These are phyloP conservation scores for Fusarium sp. DNA, from an alignment of 2,329 filamentous ascomycete species.

Conservation along the genomic window DNA sequence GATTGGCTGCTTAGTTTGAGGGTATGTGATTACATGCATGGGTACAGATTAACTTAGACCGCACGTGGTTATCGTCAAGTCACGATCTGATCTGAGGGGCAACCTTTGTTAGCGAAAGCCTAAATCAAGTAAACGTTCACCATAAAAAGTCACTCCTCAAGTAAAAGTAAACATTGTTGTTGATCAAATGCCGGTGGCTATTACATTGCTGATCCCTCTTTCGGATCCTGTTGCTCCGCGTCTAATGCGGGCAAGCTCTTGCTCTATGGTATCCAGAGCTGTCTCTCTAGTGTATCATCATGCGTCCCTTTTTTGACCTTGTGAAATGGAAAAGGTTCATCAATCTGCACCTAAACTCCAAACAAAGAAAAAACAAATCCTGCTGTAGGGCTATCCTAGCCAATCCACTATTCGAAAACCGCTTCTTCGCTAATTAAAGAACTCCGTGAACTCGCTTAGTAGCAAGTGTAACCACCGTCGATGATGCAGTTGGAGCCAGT, in stretches of 20 bases:
- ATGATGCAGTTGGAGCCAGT: conserved; percentile 79
- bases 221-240: conserved; percentile 19
- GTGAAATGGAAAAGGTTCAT: conserved; percentile 11
- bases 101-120: conserved; percentile 20
- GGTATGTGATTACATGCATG: conserved; percentile 32
- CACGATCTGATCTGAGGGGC: conserved; percentile 16
- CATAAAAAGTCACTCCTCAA: not conserved
- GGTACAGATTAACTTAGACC: conserved; percentile 1
- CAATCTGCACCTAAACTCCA: conserved; percentile 34
- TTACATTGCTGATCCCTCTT: conserved; percentile 31
- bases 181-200: conserved; percentile 22
- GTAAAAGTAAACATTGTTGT: not conserved
- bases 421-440: conserved; percentile 8
- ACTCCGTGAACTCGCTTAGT: conserved; percentile 52
- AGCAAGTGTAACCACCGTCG: conserved; percentile 76
- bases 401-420: conserved; percentile 4
- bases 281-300: conserved; percentile 34
- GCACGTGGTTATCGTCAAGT: conserved; percentile 21
- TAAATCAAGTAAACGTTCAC: not conserved
- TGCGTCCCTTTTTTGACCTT: conserved; percentile 18
- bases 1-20: conserved; percentile 31
- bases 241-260: conserved; percentile 25
- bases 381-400: not conserved
- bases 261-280: conserved; percentile 37
- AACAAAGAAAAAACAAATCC: conserved; percentile 33